Conservation (phyloP, 2,329 filamentous ascomycete species). For the Fonsecaea erecta region DNA sequence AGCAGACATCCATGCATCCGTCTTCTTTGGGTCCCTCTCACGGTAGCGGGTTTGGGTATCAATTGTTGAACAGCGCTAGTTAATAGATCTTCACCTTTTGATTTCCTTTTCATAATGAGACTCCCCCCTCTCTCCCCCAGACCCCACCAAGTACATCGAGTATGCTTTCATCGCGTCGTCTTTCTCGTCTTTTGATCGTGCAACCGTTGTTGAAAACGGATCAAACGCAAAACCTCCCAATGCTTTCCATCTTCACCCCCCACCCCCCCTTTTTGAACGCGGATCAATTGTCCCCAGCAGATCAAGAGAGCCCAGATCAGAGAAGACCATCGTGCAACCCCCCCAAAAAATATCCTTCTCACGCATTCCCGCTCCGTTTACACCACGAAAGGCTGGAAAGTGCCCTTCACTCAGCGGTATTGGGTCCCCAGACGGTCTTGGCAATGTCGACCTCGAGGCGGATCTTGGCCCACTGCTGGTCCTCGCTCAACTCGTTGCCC, state of each 20-base stretch:
- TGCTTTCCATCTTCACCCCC: background rate
- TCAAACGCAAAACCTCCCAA: background rate
- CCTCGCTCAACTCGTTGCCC: slow-evolving; percentile 59
- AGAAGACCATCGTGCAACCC: background rate
- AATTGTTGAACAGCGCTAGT: background rate
- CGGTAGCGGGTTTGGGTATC: too few species aligned
- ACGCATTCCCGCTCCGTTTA: background rate
- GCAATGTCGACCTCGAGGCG: slow-evolving; percentile 61
- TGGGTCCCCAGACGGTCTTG: slow-evolving; percentile 61
- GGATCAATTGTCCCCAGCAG: too few species aligned
- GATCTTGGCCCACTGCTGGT: slow-evolving; percentile 64
- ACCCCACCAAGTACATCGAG: background rate
- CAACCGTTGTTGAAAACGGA: background rate
- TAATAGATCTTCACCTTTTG: background rate
- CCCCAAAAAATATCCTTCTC: background rate
- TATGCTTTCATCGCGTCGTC: background rate
- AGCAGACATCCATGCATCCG: too few species aligned
- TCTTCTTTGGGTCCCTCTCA: too few species aligned
- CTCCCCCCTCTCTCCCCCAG: background rate
- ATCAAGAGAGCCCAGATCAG: too few species aligned
- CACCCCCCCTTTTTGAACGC: too few species aligned
- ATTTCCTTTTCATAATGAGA: background rate
- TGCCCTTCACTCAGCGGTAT: slow-evolving; percentile 41
- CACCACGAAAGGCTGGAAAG: background rate
- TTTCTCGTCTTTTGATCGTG: background rate